phyloP scores from a whole-genome alignment of 768 basidiomycete species.

The Agaricus bisporus region DNA sequence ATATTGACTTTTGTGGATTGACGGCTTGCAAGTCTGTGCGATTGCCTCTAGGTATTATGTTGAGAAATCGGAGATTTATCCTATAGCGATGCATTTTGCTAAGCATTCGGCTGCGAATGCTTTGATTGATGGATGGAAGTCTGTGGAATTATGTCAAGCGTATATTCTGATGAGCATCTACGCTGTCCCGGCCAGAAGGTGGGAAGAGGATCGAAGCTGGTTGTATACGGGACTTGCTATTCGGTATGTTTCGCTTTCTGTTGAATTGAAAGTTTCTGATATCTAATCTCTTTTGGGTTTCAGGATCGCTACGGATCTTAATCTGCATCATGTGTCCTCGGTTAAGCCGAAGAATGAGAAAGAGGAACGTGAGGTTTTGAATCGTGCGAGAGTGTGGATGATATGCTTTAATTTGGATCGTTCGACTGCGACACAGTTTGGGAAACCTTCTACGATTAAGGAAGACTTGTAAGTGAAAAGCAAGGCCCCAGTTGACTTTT shows the following conservation, averaged over 20 bases:
- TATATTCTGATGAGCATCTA: slow-evolving; percentile 86
- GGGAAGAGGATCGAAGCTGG: slow-evolving; percentile 92
- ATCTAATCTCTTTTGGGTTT: background rate
- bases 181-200: slow-evolving; percentile 70
- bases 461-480: slow-evolving; percentile 61
- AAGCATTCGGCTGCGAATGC: slow-evolving; percentile 78
- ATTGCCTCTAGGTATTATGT: slow-evolving; percentile 76
- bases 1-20: background rate
- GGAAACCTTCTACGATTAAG: slow-evolving; percentile 83
- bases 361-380: slow-evolving; percentile 77
- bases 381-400: slow-evolving; percentile 85
- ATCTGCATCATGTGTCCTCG: slow-evolving; percentile 64
- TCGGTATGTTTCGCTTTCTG: slow-evolving; percentile 34
- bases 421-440: slow-evolving; percentile 83
- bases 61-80: slow-evolving; percentile 79
- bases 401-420: slow-evolving; percentile 87
- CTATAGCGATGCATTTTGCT: slow-evolving; percentile 86
- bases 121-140: slow-evolving; percentile 76
- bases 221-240: slow-evolving; percentile 84
- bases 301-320: slow-evolving; percentile 85
- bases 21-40: slow-evolving; percentile 60
- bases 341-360: slow-evolving; percentile 64
- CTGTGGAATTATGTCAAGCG: slow-evolving; percentile 86
- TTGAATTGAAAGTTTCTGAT: background rate
- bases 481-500: too few relatives aligned